phyloP scores from a whole-genome alignment of 345 rosid species.

The Draba incana region DNA sequence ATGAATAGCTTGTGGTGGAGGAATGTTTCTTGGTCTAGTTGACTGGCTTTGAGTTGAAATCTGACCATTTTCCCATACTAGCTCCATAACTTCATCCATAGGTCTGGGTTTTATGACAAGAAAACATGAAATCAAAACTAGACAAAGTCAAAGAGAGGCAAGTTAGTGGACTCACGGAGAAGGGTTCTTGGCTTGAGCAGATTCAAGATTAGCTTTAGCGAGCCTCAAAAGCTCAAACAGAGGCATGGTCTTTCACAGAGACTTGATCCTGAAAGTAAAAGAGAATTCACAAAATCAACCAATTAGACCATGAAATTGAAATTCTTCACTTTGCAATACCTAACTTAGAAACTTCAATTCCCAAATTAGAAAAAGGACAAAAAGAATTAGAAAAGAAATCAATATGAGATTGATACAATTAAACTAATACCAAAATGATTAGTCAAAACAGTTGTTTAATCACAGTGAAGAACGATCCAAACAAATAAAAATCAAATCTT shows the following conservation, averaged over 20 bases:
- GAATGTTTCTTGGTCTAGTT: conserved; percentile 50
- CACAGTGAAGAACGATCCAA: conserved; percentile 18
- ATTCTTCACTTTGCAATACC: conserved; percentile 3
- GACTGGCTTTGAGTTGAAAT: conserved; percentile 64
- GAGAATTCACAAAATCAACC: conserved; percentile 39
- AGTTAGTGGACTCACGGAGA: conserved; percentile 56
- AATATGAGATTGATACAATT: conserved; percentile 16
- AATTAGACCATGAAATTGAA: conserved; percentile 22
- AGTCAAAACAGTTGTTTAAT: conserved; percentile 40
- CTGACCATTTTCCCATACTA: conserved; percentile 86
- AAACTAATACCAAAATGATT: conserved; percentile 22
- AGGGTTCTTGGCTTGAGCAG: conserved; percentile 51
- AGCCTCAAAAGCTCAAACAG: conserved; percentile 72
- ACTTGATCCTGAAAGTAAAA: conserved; percentile 32
- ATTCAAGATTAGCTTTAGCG: conserved; percentile 48
- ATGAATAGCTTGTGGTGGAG: conserved; percentile 23
- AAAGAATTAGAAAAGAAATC: conserved; percentile 7
- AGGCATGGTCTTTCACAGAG: conserved; percentile 61
- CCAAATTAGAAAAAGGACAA: conserved; percentile 7
- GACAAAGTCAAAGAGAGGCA: conserved; percentile 13
- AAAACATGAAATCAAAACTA: conserved; percentile 7
- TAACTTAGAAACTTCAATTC: not conserved
- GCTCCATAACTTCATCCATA: conserved; percentile 63
- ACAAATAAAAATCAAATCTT: conserved; percentile 18
- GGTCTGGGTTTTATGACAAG: conserved; percentile 51